Percentiles rank a stretch among this genome's conserved stretches.
Evolutionary conservation across 768 basidiomycete species (phyloP).

Genomic region (Suillus clintonianus): DNA sequence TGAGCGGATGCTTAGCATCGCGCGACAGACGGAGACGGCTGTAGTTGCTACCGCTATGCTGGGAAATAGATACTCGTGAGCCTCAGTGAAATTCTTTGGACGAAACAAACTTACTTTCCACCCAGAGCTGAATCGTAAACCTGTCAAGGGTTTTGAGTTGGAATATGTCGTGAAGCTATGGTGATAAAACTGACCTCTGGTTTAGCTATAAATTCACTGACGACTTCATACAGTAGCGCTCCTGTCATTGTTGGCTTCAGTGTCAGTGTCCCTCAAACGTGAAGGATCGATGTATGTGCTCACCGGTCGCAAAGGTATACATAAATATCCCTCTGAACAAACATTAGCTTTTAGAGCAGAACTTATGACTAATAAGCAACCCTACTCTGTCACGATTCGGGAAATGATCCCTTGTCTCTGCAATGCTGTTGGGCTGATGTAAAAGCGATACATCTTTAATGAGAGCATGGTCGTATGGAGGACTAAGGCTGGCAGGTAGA

Average conservation of each 20-base stretch:
- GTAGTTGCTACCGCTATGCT: slow-evolving; percentile 10
- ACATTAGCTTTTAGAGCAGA: background rate
- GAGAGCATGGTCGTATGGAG: slow-evolving; percentile 15
- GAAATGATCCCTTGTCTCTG: slow-evolving; percentile 10
- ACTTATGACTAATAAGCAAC: background rate
- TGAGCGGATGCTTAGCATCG: slow-evolving; percentile 44
- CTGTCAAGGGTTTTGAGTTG: slow-evolving; percentile 1
- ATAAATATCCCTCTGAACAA: slow-evolving; percentile 22
- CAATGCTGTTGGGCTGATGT: slow-evolving; percentile 1
- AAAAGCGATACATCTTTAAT: slow-evolving; percentile 18
- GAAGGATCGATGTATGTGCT: background rate
- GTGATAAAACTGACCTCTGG: slow-evolving; percentile 6
- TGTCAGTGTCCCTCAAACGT: background rate
- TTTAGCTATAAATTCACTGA: slow-evolving; percentile 9
- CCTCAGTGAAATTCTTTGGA: background rate
- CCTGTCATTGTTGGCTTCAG: slow-evolving; percentile 6
- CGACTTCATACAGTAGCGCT: slow-evolving; percentile 14
- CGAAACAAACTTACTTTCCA: slow-evolving; percentile 9
- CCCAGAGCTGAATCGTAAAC: slow-evolving; percentile 7
- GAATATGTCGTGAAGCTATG: background rate
- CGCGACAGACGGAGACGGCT: slow-evolving; percentile 34
- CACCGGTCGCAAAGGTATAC: slow-evolving; percentile 22
- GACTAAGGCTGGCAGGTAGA: slow-evolving; percentile 14
- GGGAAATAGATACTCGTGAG: background rate
- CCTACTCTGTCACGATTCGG: slow-evolving; percentile 20